Evolutionary conservation across 768 basidiomycete genomes (phyloP), one percentile per base, ranked within the genome.

Genomic region (Tricholoma furcatifolium): DNA sequence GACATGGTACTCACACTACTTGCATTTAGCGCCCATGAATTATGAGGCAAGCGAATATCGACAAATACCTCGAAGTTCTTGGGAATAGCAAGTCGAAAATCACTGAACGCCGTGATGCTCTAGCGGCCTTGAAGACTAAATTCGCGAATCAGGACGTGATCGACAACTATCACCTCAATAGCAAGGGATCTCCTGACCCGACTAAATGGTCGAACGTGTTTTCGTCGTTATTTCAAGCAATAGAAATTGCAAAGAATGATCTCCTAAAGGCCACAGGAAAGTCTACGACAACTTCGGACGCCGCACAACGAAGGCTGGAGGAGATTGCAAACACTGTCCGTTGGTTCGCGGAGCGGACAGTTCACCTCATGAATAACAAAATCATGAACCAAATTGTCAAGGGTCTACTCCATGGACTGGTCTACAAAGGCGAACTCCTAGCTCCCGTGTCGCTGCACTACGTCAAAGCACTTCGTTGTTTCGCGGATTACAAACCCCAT

Each of bases 391-490:
- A 80, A 3, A 58, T 95, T 27, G 72, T 90, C 48, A 74, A 75
- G 8, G 88, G 94, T 63, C 71, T 97, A 40, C 70, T 73, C 11
- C 78, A 82, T 53, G 78, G 77, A 44, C 76, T 93, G 46, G 71
- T 82, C 4, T 62, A 82, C 60, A 71, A 75, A 18, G 74, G 76
- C 34, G 64, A 74, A 32, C 70, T 97, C 12, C 76, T 86, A 54
- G 62, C 72, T 3, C 82, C 85, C 0, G 76, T 93, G 3, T 84
- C 90, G 10, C 68, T 91, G 56, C 84, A 95, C 66, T 95, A 93
- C 66, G 74, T 88, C 51, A 95, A 95, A 65, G 78, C 88, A 0
- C 73, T 97, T 44, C 81, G 81, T 50, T 74, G 71, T 53, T 63
- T 98, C 8, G 70, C 91, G 47, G 72, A 73, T 51, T 87, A 83